These are phyloP conservation scores for Beauveria australis DNA, from an alignment of 2,329 filamentous ascomycete genomes.

Conservation along the genomic window DNA sequence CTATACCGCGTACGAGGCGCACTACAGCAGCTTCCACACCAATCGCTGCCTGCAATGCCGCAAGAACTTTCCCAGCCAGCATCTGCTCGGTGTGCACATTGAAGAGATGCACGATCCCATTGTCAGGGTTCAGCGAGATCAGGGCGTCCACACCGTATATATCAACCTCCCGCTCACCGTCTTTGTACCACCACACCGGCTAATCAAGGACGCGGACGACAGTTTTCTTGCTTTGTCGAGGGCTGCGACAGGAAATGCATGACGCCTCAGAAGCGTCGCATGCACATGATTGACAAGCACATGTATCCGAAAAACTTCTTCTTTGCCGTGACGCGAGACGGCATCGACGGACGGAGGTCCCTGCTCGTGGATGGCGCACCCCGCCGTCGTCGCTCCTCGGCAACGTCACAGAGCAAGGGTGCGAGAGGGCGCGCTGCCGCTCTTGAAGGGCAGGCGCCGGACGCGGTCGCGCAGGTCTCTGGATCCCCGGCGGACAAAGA, in stretches of 20 bases:
- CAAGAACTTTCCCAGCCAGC: conserved; percentile 79
- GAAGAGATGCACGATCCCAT: conserved; percentile 87
- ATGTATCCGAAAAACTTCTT: conserved; percentile 84
- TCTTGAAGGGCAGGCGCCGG: conserved; percentile 16
- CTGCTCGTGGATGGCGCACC: conserved; percentile 56
- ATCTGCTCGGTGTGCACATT: conserved; percentile 76
- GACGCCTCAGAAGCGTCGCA: conserved; percentile 72
- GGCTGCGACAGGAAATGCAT: conserved; percentile 78
- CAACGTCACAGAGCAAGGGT: conserved; percentile 25
- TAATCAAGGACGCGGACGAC: not conserved
- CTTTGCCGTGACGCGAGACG: conserved; percentile 77
- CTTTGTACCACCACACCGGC: not conserved
- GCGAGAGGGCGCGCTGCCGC: conserved; percentile 26
- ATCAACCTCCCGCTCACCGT: not conserved
- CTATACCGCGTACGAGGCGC: conserved; percentile 76
- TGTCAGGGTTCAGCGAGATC: conserved; percentile 59
- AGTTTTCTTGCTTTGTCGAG: conserved; percentile 88
- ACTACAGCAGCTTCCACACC: conserved; percentile 73
- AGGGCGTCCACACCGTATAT: conserved; percentile 77
- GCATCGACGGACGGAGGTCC: conserved; percentile 78
- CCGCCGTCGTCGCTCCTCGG: conserved; percentile 41
- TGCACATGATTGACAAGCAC: conserved; percentile 92
- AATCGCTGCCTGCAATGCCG: conserved; percentile 80
- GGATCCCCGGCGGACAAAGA: not conserved
- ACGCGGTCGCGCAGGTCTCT: not conserved